Evolutionary conservation across 495 filamentous ascomycete species (phyloP).

Genomic region (Penicillium roqueforti): DNA sequence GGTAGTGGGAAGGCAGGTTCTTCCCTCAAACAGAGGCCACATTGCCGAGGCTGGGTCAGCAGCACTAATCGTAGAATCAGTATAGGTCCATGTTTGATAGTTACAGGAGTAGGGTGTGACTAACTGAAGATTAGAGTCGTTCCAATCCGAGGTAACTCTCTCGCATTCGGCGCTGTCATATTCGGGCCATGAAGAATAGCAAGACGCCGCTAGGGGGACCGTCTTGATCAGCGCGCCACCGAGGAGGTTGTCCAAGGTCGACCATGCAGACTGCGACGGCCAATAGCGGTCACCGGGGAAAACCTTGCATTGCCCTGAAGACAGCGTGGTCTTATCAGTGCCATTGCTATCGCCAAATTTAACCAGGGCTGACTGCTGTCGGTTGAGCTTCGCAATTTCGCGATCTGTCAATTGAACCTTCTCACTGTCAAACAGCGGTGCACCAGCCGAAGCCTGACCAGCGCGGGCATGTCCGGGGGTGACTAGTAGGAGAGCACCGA

Average conservation of each 20-base stretch:
- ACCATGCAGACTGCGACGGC: constrained; percentile 41
- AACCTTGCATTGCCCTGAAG: constrained; percentile 40
- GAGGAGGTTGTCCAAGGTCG: constrained; percentile 41
- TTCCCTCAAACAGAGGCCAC: constrained; percentile 42
- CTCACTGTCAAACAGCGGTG: constrained; percentile 36
- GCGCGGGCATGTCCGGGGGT: constrained; percentile 10
- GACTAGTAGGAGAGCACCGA: constrained; percentile 12
- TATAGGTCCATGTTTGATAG: background rate
- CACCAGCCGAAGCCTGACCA: constrained; percentile 20
- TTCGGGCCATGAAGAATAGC: constrained; percentile 46
- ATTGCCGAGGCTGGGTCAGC: constrained; percentile 39
- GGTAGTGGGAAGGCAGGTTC: constrained; percentile 33
- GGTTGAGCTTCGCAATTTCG: constrained; percentile 31
- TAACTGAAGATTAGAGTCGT: constrained; percentile 31
- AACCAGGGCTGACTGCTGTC: constrained; percentile 20
- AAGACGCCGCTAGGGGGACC: constrained; percentile 51
- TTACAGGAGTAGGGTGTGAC: background rate
- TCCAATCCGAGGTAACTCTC: constrained; percentile 24
- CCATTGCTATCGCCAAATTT: constrained; percentile 19
- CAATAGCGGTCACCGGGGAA: constrained; percentile 48
- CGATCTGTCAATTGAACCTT: constrained; percentile 40
- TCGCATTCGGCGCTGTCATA: constrained; percentile 44
- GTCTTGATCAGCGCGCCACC: constrained; percentile 54
- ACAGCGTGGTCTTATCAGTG: constrained; percentile 3
- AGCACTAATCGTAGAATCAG: constrained; percentile 13